These are phyloP conservation scores for Xylariaceae sp. DNA, from an alignment of 2,329 filamentous ascomycete genomes.

Conservation along the genomic window DNA sequence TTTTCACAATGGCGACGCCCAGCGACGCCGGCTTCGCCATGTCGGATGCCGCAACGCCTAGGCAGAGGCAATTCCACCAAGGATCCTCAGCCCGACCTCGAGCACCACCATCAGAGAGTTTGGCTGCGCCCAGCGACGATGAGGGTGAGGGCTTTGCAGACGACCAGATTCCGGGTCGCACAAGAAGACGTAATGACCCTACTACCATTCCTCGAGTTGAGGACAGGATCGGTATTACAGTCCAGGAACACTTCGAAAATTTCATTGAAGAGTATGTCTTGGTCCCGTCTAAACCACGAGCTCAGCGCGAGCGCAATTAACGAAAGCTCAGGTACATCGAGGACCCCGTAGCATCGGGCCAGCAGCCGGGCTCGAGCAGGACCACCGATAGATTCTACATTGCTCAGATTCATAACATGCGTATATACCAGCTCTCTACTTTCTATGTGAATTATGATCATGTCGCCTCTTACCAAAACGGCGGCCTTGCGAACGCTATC, in stretches of 20 bases:
- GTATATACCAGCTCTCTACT: constrained; percentile 76
- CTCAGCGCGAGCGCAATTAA: not conserved
- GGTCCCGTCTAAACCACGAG: not conserved
- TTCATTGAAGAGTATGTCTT: constrained; percentile 76
- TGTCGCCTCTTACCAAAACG: constrained; percentile 76
- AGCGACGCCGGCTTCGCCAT: constrained; percentile 63
- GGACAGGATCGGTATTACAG: constrained; percentile 75
- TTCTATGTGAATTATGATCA: constrained; percentile 90
- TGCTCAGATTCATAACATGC: constrained; percentile 80
- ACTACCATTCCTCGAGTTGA: constrained; percentile 72
- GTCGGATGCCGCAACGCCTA: constrained; percentile 60
- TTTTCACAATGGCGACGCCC: constrained; percentile 53
- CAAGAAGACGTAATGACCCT: constrained; percentile 52
- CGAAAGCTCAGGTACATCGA: constrained; percentile 63
- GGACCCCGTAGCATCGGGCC: constrained; percentile 67
- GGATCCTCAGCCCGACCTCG: constrained; percentile 61
- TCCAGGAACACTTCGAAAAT: constrained; percentile 77
- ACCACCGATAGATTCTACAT: constrained; percentile 85
- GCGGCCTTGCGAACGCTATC: constrained; percentile 82
- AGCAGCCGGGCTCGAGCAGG: constrained; percentile 68
- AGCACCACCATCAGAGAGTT: constrained; percentile 67
- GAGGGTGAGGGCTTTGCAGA: constrained; percentile 68
- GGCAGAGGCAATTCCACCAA: constrained; percentile 50
- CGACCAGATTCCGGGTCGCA: constrained; percentile 63
- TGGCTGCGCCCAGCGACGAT: constrained; percentile 66